These are phyloP conservation scores for Vitis hybrid DNA, from an alignment of 177 flowering plant genomes.

Conservation along the genomic window DNA sequence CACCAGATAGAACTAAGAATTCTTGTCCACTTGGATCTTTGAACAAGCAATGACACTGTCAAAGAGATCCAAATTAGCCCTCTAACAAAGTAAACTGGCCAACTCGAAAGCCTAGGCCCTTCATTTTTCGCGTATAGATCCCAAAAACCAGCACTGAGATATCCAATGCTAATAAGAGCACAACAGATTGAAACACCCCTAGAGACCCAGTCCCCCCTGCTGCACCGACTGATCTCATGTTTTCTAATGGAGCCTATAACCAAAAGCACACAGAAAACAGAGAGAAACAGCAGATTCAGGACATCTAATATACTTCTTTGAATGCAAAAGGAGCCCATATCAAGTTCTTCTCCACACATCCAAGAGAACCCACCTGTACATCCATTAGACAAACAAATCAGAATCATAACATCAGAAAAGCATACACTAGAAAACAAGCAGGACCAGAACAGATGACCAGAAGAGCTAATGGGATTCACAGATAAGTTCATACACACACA, in stretches of 20 bases:
- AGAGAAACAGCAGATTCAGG: conserved; percentile 43
- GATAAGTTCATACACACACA: too few relatives aligned
- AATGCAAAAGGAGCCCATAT: conserved; percentile 38
- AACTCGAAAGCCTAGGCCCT: conserved; percentile 15
- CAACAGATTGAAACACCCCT: conserved; percentile 45
- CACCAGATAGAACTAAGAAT: conserved; percentile 53
- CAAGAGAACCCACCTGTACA: conserved; percentile 32
- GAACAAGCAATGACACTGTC: conserved; percentile 41
- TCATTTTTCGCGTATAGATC: conserved; percentile 12
- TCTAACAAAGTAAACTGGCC: conserved; percentile 35
- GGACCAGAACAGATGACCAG: too few relatives aligned
- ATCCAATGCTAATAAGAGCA: conserved; percentile 36
- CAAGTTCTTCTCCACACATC: conserved; percentile 38
- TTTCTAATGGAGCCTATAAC: conserved; percentile 26
- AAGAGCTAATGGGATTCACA: too few relatives aligned
- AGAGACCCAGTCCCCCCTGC: conserved; percentile 30
- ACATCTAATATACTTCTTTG: conserved; percentile 42
- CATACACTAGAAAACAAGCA: too few relatives aligned
- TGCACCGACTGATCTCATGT: conserved; percentile 1
- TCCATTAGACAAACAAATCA: not conserved
- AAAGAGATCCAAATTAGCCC: conserved; percentile 60
- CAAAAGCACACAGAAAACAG: conserved; percentile 37
- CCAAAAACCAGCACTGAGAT: conserved; percentile 34
- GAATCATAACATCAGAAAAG: too few relatives aligned
- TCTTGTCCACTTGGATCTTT: conserved; percentile 32